Conservation (phyloP, 257 asterid species). For the Gardenia jasminoides region DNA sequence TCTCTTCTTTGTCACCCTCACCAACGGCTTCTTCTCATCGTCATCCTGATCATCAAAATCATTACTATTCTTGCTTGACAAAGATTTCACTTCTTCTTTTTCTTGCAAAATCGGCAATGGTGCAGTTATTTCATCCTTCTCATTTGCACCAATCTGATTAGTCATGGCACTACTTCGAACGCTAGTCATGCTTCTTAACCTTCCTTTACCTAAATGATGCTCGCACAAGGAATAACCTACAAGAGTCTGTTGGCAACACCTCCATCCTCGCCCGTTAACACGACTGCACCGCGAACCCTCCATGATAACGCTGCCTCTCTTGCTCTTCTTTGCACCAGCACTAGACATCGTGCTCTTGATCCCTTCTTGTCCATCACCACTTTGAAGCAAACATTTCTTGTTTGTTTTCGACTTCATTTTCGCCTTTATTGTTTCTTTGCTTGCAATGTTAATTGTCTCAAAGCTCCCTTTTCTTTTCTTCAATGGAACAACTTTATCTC, state of each 20-base stretch:
- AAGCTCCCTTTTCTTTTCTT: slow-evolving; percentile 54
- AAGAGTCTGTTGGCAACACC: slow-evolving; percentile 69
- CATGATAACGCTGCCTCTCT: slow-evolving; percentile 52
- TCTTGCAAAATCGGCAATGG: background rate
- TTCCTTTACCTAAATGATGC: slow-evolving; percentile 76
- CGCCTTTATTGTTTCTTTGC: slow-evolving; percentile 18
- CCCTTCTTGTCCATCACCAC: slow-evolving; percentile 14
- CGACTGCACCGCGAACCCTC: slow-evolving; percentile 87
- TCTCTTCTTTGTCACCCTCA: slow-evolving; percentile 37
- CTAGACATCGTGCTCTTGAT: background rate
- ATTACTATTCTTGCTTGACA: background rate
- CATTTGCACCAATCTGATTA: slow-evolving; percentile 1
- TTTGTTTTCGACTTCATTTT: slow-evolving; percentile 61
- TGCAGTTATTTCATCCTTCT: slow-evolving; percentile 9
- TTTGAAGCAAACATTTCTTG: slow-evolving; percentile 40
- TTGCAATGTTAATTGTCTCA: slow-evolving; percentile 7
- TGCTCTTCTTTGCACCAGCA: slow-evolving; percentile 26
- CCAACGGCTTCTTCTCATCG: slow-evolving; percentile 8
- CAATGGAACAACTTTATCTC: slow-evolving; percentile 43
- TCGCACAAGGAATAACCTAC: slow-evolving; percentile 75
- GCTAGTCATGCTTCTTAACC: slow-evolving; percentile 43
- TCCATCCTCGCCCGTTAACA: slow-evolving; percentile 80
- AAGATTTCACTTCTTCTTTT: background rate
- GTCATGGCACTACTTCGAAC: slow-evolving; percentile 22
- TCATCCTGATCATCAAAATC: background rate